Evolutionary conservation across 148 eudicot species (phyloP).

Genomic region (Silene latifolia): DNA sequence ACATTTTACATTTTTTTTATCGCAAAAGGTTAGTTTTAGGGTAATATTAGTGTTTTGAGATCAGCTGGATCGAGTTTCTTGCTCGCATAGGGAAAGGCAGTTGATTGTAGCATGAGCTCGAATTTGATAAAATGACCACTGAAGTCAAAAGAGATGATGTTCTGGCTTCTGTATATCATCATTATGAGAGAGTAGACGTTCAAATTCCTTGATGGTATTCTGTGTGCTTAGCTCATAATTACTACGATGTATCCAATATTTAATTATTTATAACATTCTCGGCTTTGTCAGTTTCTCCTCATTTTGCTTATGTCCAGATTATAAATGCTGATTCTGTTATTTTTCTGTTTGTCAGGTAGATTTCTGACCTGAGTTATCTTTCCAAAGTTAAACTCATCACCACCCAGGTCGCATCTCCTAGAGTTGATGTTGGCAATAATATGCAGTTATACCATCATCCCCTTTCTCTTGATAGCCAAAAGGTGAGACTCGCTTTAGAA

Average conservation of each 20-base stretch:
- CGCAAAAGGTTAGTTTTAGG: neutral
- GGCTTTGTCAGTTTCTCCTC: too few relatives aligned
- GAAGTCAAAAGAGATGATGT: neutral
- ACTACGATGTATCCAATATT: neutral
- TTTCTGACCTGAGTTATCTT: constrained; percentile 8
- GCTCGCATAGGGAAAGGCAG: neutral
- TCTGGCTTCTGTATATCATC: neutral
- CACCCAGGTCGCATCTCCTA: neutral
- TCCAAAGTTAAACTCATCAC: neutral
- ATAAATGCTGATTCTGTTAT: neutral
- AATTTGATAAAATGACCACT: neutral
- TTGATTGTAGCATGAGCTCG: neutral
- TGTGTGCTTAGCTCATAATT: neutral
- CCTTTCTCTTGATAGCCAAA: constrained; percentile 87
- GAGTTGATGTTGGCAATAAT: constrained; percentile 31
- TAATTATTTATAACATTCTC: too few relatives aligned
- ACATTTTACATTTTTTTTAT: neutral
- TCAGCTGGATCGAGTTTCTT: neutral
- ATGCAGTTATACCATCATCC: constrained; percentile 99
- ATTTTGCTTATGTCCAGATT: neutral
- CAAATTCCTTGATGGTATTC: neutral
- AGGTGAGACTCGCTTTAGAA: constrained; percentile 87
- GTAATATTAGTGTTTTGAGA: neutral
- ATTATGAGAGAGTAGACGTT: neutral
- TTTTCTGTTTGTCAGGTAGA: constrained; percentile 12